Percentiles rank a stretch among this genome's conserved stretches.
Conservation (phyloP, 768 basidiomycete species). For the Hericium erinaceus region DNA sequence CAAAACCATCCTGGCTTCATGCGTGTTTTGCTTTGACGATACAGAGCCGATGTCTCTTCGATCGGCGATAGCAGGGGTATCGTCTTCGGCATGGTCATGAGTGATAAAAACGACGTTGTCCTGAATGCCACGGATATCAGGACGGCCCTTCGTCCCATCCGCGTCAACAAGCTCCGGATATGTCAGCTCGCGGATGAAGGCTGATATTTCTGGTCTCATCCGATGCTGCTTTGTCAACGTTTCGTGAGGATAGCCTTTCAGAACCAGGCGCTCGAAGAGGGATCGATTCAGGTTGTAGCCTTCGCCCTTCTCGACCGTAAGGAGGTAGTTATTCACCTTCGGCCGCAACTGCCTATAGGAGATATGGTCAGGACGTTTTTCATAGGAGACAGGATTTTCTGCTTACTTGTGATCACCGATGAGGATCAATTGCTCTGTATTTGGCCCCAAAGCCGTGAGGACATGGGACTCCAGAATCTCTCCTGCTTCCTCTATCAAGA, state of each 20-base stretch:
- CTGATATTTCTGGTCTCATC: conserved; percentile 68
- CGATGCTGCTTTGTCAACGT: conserved; percentile 53
- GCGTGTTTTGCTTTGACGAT: conserved; percentile 52
- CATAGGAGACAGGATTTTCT: background rate
- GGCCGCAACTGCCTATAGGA: conserved; percentile 55
- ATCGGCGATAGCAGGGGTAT: conserved; percentile 31
- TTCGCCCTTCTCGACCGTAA: conserved; percentile 61
- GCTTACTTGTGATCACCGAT: conserved; percentile 69
- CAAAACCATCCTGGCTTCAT: conserved; percentile 52
- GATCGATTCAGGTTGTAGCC: conserved; percentile 61
- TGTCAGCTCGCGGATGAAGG: conserved; percentile 49
- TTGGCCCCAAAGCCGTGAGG: conserved; percentile 41
- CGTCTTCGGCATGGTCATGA: conserved; percentile 48
- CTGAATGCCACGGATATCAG: conserved; percentile 42
- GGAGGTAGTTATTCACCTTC: conserved; percentile 54
- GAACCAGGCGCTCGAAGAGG: conserved; percentile 59
- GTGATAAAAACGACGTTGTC: conserved; percentile 54
- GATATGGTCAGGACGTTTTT: background rate
- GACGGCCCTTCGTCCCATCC: conserved; percentile 36
- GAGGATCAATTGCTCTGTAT: conserved; percentile 46
- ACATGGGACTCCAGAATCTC: conserved; percentile 65
- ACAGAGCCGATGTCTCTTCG: conserved; percentile 34
- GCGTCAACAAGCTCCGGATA: conserved; percentile 59
- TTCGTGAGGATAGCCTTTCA: conserved; percentile 51
- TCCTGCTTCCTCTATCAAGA: conserved; percentile 66